Percentiles rank a stretch among this genome's conserved stretches.
Conservation (phyloP, 371 early-diverging fungal species). For the Mortierella sp. region DNA sequence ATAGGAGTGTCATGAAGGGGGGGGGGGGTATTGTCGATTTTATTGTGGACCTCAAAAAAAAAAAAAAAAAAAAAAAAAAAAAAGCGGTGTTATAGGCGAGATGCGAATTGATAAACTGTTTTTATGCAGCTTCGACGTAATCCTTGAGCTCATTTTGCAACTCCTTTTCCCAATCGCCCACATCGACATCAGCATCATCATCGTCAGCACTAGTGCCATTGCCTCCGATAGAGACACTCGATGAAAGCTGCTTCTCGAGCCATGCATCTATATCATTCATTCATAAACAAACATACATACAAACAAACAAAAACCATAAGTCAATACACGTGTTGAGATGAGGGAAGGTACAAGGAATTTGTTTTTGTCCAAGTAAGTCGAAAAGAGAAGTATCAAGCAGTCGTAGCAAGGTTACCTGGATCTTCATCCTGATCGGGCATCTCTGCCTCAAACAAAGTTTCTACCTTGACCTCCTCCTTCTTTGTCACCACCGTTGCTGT, state of each 20-base stretch:
- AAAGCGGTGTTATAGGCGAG: neutral
- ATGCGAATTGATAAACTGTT: neutral
- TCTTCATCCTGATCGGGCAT: conserved; percentile 53
- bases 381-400: too few species aligned
- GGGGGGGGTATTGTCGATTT: too few species aligned
- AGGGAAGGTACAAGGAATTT: too few species aligned
- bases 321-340: too few species aligned
- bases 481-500: neutral
- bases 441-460: conserved; percentile 44
- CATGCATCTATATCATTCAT: conserved; percentile 41
- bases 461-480: conserved; percentile 17
- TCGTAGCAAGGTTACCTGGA: conserved; percentile 49
- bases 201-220: conserved; percentile 10
- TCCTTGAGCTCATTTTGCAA: conserved; percentile 53
- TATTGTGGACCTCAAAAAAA: too few species aligned
- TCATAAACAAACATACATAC: neutral
- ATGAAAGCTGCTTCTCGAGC: conserved; percentile 49
- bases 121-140: conserved; percentile 39
- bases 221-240: conserved; percentile 29
- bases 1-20: too few species aligned
- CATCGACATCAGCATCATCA: conserved; percentile 45
- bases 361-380: too few species aligned
- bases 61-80: too few species aligned
- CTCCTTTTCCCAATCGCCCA: conserved; percentile 52
- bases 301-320: neutral